A percentile compares a stretch with the other conserved stretches of the same genome.
Evolutionary conservation across 1,284 basidiomycete species (phyloP).

Genomic region (Schizopora paradoxa): DNA sequence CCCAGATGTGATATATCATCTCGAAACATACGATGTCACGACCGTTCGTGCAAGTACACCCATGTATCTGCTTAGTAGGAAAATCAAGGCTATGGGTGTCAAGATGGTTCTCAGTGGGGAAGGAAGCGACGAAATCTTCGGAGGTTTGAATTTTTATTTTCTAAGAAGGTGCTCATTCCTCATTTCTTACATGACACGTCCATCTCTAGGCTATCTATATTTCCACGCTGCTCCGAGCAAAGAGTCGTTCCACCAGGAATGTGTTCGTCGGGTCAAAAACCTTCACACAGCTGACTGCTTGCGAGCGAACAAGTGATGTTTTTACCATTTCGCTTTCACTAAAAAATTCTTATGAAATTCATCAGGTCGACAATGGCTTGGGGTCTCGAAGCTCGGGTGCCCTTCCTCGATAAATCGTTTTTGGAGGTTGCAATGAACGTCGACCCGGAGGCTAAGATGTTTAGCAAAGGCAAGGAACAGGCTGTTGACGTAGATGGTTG

Average conservation of each 20-base stretch:
- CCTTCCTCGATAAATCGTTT: conserved; percentile 98
- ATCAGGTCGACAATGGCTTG: conserved; percentile 96
- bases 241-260: conserved; percentile 92
- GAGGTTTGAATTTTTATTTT: conserved; percentile 49
- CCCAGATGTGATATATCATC: conserved; percentile 96
- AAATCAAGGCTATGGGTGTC: conserved; percentile 99
- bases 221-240: conserved; percentile 97
- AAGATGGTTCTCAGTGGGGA: conserved; percentile 99
- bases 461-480: conserved; percentile 78
- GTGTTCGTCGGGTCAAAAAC: conserved; percentile 94
- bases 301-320: conserved; percentile 88
- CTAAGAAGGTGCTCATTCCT: conserved; percentile 3
- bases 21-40: conserved; percentile 99
- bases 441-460: conserved; percentile 87
- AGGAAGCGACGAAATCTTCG: conserved; percentile 96
- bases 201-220: conserved; percentile 95
- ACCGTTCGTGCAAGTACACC: conserved; percentile 97
- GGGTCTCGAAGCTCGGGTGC: conserved; percentile 98
- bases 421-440: conserved; percentile 92
- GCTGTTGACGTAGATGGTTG: conserved; percentile 78
- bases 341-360: neutral
- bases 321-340: conserved; percentile 1
- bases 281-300: conserved; percentile 97
- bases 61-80: conserved; percentile 94
- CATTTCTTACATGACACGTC: conserved; percentile 7